Percentiles rank a stretch among this genome's conserved stretches.
Evolutionary conservation across 495 filamentous ascomycete genomes (phyloP).

Genomic region (Sabuloglossum arenarium): DNA sequence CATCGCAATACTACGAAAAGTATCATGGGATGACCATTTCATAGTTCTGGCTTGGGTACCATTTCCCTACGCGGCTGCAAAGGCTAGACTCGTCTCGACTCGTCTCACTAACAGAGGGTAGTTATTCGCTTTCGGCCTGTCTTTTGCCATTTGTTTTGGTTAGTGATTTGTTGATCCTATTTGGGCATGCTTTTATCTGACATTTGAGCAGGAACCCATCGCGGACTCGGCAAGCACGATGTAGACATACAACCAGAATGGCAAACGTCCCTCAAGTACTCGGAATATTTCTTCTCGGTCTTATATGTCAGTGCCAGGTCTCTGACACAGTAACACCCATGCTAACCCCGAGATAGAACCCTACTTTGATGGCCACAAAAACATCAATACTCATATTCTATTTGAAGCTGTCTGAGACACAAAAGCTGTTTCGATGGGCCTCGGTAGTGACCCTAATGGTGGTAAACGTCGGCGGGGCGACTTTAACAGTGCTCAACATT

Average conservation of each 20-base stretch:
- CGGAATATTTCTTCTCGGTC: slow-evolving; percentile 66
- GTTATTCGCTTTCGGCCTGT: slow-evolving; percentile 54
- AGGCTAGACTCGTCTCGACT: no score
- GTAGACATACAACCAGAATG: slow-evolving; percentile 29
- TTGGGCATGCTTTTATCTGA: neutral
- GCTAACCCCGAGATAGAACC: slow-evolving; percentile 36
- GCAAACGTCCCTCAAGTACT: slow-evolving; percentile 31
- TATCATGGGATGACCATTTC: slow-evolving; percentile 61
- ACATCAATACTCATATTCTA: slow-evolving; percentile 85
- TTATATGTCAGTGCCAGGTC: slow-evolving; percentile 43
- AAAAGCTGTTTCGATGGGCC: slow-evolving; percentile 47
- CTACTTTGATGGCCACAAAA: slow-evolving; percentile 72
- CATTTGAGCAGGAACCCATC: neutral
- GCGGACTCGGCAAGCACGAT: slow-evolving; percentile 60
- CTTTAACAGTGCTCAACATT: slow-evolving; percentile 68
- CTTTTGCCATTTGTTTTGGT: slow-evolving; percentile 55
- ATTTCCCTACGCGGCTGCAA: neutral
- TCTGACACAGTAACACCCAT: neutral
- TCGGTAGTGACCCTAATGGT: slow-evolving; percentile 49
- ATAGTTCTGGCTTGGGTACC: slow-evolving; percentile 68
- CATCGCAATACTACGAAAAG: slow-evolving; percentile 43
- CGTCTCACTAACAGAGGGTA: slow-evolving; percentile 11
- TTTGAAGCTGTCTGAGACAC: slow-evolving; percentile 52
- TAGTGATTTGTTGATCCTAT: slow-evolving; percentile 20
- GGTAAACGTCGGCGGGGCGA: slow-evolving; percentile 56